A percentile compares a stretch with the other conserved stretches of the same genome.
These are phyloP conservation scores for Cutaneotrichosporon cavernicola DNA, from an alignment of 1,284 basidiomycete genomes.

Conservation along the genomic window DNA sequence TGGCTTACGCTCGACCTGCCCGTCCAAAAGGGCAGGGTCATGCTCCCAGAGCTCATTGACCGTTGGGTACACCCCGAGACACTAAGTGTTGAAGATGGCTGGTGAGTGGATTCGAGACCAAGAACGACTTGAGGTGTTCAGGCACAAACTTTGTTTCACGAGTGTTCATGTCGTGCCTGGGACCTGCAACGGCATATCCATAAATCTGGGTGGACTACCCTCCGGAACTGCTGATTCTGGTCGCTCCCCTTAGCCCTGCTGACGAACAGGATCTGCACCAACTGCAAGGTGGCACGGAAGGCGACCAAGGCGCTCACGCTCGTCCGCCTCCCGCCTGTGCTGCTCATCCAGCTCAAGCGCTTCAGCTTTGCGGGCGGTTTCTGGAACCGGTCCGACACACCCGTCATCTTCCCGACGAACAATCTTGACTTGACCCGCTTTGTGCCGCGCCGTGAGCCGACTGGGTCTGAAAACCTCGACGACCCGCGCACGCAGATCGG, in stretches of 20 bases:
- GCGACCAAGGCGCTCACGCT: slow-evolving; percentile 83
- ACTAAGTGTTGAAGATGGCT: slow-evolving; percentile 90
- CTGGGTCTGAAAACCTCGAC: slow-evolving; percentile 57
- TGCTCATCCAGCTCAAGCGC: slow-evolving; percentile 93
- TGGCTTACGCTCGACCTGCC: slow-evolving; percentile 91
- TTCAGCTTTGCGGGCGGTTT: slow-evolving; percentile 85
- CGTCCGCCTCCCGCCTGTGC: slow-evolving; percentile 84
- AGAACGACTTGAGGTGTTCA: not conserved
- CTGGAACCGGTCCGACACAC: slow-evolving; percentile 90
- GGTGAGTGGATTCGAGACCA: slow-evolving; percentile 59
- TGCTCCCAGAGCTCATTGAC: slow-evolving; percentile 79
- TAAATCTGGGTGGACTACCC: not conserved
- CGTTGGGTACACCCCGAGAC: slow-evolving; percentile 88
- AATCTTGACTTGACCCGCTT: slow-evolving; percentile 84
- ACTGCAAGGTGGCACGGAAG: slow-evolving; percentile 79
- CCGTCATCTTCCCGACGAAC: slow-evolving; percentile 82
- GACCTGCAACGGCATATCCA: slow-evolving; percentile 3
- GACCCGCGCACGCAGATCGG: slow-evolving; percentile 77
- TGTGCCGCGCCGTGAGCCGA: slow-evolving; percentile 76
- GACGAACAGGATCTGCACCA: slow-evolving; percentile 75
- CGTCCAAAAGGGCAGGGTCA: slow-evolving; percentile 63
- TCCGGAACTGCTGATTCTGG: not conserved
- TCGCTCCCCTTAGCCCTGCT: not conserved
- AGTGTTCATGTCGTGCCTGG: not conserved
- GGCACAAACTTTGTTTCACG: not conserved